These are phyloP conservation scores for Gnaphalium uliginosum DNA, from an alignment of 129 eudicot genomes.

Conservation along the genomic window DNA sequence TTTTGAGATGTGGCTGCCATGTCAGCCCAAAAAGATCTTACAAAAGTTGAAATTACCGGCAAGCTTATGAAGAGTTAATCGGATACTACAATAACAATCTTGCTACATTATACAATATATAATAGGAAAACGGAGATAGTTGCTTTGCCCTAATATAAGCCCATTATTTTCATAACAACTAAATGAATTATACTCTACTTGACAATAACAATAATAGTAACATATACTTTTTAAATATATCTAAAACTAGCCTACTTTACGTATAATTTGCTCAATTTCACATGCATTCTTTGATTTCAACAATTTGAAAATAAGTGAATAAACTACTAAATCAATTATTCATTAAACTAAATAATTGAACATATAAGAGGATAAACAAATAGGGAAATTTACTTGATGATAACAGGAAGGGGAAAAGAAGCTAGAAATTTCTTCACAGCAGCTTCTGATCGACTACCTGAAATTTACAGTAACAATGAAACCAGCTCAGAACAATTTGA, in stretches of 20 bases:
- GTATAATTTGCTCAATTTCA: background rate
- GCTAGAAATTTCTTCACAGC: conserved; percentile 73
- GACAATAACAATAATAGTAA: background rate
- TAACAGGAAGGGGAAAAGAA: conserved; percentile 77
- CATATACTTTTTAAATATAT: background rate
- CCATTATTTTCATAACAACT: background rate
- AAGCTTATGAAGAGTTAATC: background rate
- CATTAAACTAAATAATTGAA: background rate
- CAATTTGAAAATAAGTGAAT: background rate
- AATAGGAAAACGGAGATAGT: no score
- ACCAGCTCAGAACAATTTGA: background rate
- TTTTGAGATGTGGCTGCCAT: background rate
- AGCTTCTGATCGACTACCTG: conserved; percentile 71
- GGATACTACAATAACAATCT: background rate
- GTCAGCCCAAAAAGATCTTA: background rate
- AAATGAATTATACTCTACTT: background rate
- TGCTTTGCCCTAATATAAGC: background rate
- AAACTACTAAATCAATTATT: background rate
- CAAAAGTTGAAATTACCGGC: background rate
- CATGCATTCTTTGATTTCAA: conserved; percentile 14
- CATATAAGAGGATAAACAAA: background rate
- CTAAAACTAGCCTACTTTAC: conserved; percentile 16
- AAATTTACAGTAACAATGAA: conserved; percentile 7
- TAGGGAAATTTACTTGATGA: conserved; percentile 50
- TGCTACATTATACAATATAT: no score